Base-by-base conservation (phyloP, 1,284 basidiomycete species). In the Puccinia novopanici region DNA sequence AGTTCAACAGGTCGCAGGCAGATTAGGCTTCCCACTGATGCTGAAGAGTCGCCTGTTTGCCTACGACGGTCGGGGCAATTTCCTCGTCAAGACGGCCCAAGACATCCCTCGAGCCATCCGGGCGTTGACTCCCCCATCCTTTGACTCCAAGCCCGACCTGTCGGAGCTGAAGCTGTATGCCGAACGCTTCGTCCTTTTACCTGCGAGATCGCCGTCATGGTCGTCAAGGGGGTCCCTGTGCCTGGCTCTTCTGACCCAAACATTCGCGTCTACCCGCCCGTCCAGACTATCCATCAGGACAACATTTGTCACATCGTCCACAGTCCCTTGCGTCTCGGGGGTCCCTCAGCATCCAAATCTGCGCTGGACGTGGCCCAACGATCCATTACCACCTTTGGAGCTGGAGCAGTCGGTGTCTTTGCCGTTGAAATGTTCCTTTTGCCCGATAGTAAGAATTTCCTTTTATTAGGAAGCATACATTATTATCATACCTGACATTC, bases 401-500 rank as follows among this genome's bases (percentile, higher is more conserved):
- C 90, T 42, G 96, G 96, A 5, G 96, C 96, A 1, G 82, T 85
- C 30, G 97, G 97, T 22, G 91, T 98, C 40, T 99, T 98, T 87
- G 96, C 95, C 4, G 96, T 99, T 0, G 97, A 99, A 86, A 94
- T 99, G 93, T 99, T 99, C 87, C 88, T 98, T 68, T 89, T 97
- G 89, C 87, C 89, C 40, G 90, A 95, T 84, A 95, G 96, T 92
- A 84, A 84, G 89, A 87, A 40, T 61, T 30, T 17, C 15, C 30
- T 61, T 30, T 61, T 12, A 34, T 4, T 67, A 19, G 24, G 34
- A 30, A 1, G 22, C 10, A 9, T 72, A 50, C 4, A 72, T n/a
- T n/a, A n/a, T n/a, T n/a, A 24, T 37, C 34, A 50, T 54, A 24
- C 24, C 45, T 67, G 45, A 67, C 40, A 22, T 10, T 45, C 2